Base-by-base conservation (phyloP, 2,329 filamentous ascomycete genomes). In the Cladosporium sp. region DNA sequence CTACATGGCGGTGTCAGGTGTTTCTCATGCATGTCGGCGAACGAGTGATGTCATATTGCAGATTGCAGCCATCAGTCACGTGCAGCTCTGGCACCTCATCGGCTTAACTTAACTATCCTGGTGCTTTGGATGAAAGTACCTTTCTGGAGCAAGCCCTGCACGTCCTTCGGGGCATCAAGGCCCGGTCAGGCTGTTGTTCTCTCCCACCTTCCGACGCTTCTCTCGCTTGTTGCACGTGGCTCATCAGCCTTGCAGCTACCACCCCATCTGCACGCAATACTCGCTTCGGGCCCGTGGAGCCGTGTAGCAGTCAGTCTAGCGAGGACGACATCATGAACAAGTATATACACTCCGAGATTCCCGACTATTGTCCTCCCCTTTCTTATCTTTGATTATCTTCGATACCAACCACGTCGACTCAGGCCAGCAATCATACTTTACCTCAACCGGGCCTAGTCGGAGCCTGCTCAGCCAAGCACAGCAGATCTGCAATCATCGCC, bases 1-100 rank as follows among this genome's bases (percentile, higher is more conserved):
- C 49, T 5, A n/a, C 28, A 54, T 54, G 51, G 51, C 51, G 51
- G 51, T 54, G 51, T 54, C 51, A 54, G 51, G 11, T 54, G 51
- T 54, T 30, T 54, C 51, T 25, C 51, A 54, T 54, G 51, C 26
- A 39, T 11, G 39, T n/a, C 39, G 39, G 39, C 39, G 8, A 46
- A 10, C n/a, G 21, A 11, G 10, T 8, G n/a, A 46, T n/a, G 39
- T 46, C 39, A 46, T 21, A 10, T 46, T 21, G 39, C 39, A 46
- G 39, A n/a, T 43, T 8, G 6, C 36, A 7, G 28, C 30, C 30
- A 8, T 32, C 10, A 11, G 30, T 32, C 30, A 32, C 30, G 30
- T 32, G 30, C 30, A 32, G 4, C 28, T 28, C 28, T 4, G 36
- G 36, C 36, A 43, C 18, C 36, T n/a, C 36, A n/a, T 43, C 36